A percentile compares a stretch with the other conserved stretches of the same genome.
Conservation (phyloP, 192 early-diverging fungal species). For the Entomortierella chlamydospora region DNA sequence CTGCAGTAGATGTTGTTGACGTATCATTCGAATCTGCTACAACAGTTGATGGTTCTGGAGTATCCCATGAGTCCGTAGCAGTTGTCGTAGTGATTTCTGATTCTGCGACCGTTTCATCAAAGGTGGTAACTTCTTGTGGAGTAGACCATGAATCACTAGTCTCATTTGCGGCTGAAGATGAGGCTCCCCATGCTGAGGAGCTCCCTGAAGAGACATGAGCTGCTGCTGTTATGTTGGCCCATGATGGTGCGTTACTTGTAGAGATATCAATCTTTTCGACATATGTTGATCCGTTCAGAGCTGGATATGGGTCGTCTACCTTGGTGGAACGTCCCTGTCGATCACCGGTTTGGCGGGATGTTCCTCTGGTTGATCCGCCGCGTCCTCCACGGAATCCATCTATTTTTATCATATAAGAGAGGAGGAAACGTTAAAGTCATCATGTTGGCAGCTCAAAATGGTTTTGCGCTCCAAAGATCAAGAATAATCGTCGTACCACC, state of each 20-base stretch:
- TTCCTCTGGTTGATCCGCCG: slow-evolving; percentile 60
- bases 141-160: slow-evolving; percentile 11
- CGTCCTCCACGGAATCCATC: slow-evolving; percentile 76
- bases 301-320: slow-evolving; percentile 22
- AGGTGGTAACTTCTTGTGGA: neutral
- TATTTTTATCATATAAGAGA: neutral
- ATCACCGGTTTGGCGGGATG: slow-evolving; percentile 41
- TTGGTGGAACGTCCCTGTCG: slow-evolving; percentile 39
- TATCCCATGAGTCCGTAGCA: slow-evolving; percentile 5
- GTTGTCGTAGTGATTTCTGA: neutral
- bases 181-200: slow-evolving; percentile 14
- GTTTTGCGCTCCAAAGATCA: no score
- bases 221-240: slow-evolving; percentile 56
- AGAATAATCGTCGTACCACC: slow-evolving; percentile 53
- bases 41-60: neutral
- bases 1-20: slow-evolving; percentile 10
- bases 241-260: slow-evolving; percentile 47
- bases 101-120: neutral
- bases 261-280: slow-evolving; percentile 26
- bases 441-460: no score
- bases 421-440: neutral
- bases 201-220: neutral
- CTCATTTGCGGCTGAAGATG: slow-evolving; percentile 5
- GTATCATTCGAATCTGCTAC: neutral
- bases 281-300: slow-evolving; percentile 10